A percentile compares a stretch with the other conserved stretches of the same genome.
These are phyloP conservation scores for Dendrocalamus sinicus DNA, from an alignment of 176 grass and related monocot species.

Conservation along the genomic window DNA sequence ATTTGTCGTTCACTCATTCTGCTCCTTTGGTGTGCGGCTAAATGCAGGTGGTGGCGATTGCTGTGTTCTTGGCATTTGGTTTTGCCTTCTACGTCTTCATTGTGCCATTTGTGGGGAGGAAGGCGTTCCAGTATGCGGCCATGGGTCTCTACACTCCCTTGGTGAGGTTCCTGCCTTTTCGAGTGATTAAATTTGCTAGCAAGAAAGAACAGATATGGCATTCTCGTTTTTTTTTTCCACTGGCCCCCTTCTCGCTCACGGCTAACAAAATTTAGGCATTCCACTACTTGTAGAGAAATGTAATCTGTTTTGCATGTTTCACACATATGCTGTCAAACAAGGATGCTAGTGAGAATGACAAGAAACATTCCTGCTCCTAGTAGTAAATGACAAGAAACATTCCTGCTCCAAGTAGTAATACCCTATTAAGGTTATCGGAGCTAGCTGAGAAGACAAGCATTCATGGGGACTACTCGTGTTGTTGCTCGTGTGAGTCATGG, in stretches of 20 bases:
- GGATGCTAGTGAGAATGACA: not conserved
- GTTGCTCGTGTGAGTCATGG: not conserved
- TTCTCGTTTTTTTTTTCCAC: not conserved
- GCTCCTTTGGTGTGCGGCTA: not conserved
- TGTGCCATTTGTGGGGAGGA: constrained; percentile 84
- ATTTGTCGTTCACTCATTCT: not conserved
- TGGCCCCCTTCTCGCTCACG: not conserved
- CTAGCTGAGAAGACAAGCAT: not conserved
- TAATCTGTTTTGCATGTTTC: not conserved
- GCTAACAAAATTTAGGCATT: constrained; percentile 13
- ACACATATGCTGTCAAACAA: not conserved
- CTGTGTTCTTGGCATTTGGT: constrained; percentile 86
- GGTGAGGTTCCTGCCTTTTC: constrained; percentile 48
- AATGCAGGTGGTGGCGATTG: constrained; percentile 88
- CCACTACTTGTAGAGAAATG: not conserved
- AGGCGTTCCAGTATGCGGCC: constrained; percentile 60
- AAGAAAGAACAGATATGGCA: constrained; percentile 34
- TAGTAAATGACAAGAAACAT: too few species aligned
- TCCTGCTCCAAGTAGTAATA: not conserved
- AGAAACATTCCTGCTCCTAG: not conserved
- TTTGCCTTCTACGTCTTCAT: constrained; percentile 99
- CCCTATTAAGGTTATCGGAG: not conserved
- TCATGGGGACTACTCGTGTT: not conserved
- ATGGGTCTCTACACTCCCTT: constrained; percentile 88
- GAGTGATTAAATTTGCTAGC: not conserved